Conservation (phyloP, 257 asterid genomes). For the Solanum neorickii region DNA sequence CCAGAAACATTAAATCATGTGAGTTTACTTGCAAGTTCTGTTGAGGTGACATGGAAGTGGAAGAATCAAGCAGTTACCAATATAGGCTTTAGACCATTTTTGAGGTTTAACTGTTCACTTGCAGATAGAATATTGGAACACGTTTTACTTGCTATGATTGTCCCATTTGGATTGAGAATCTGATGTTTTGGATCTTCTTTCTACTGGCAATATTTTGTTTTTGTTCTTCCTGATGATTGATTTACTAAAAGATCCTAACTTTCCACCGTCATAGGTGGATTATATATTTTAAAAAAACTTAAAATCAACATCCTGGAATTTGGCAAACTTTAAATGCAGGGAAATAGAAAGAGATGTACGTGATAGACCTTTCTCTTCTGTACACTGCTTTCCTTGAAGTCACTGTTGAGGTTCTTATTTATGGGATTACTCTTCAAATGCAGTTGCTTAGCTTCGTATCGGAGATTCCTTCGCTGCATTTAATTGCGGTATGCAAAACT, state of each 20-base stretch:
- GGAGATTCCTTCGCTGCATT: constrained; percentile 60
- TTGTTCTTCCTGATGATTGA: neutral
- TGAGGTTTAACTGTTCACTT: neutral
- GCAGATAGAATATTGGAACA: neutral
- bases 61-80: neutral
- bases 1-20: constrained; percentile 37
- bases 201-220: neutral
- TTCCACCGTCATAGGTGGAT: neutral
- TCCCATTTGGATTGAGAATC: neutral
- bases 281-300: neutral
- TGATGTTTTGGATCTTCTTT: neutral
- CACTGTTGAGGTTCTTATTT: neutral
- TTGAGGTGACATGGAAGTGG: neutral
- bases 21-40: constrained; percentile 8
- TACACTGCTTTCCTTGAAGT: neutral
- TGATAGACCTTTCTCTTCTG: neutral
- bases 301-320: neutral
- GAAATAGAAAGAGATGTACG: neutral
- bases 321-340: neutral
- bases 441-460: constrained; percentile 79
- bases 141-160: neutral
- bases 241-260: neutral
- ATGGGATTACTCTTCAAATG: neutral
- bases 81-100: neutral
- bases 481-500: constrained; percentile 61